Percentiles rank a stretch among this genome's conserved stretches.
Conservation (phyloP, 495 filamentous ascomycete genomes). For the Terfezia boudieri region DNA sequence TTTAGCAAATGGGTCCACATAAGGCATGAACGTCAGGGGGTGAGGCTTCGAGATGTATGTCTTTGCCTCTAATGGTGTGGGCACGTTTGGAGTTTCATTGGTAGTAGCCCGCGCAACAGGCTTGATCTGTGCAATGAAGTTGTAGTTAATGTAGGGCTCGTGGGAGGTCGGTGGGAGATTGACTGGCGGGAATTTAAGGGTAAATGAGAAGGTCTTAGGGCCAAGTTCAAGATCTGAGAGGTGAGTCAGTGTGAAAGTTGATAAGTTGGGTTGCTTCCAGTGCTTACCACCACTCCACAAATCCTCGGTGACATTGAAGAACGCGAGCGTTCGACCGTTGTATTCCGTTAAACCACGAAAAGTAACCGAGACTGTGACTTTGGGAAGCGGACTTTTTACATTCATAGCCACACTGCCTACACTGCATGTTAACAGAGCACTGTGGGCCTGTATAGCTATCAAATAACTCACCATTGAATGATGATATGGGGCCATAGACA, state of each 20-base stretch:
- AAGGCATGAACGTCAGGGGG: conserved; percentile 16
- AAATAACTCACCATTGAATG: conserved; percentile 14
- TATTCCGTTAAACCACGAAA: conserved; percentile 12
- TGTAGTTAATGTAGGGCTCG: conserved; percentile 13
- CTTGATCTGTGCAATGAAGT: conserved; percentile 12
- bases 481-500: conserved; percentile 16
- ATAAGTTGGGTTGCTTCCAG: background rate
- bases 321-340: conserved; percentile 7
- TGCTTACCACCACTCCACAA: conserved; percentile 12
- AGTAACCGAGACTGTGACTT: conserved; percentile 13
- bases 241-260: background rate
- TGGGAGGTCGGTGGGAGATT: conserved; percentile 17
- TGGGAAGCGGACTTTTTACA: conserved; percentile 13
- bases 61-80: conserved; percentile 1
- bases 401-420: conserved; percentile 11
- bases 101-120: background rate
- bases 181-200: conserved; percentile 16
- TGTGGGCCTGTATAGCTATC: background rate
- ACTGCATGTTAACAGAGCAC: background rate
- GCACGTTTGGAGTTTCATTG: conserved; percentile 1
- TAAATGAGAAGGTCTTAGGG: conserved; percentile 16
- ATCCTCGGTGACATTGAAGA: conserved; percentile 10
- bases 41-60: conserved; percentile 13
- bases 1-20: conserved; percentile 13
- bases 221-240: conserved; percentile 13